Evolutionary conservation across 225 moss, liverwort and hornwort species (phyloP), one percentile per base, ranked within the genome.

Genomic region (Rhytidiadelphus loreus): DNA sequence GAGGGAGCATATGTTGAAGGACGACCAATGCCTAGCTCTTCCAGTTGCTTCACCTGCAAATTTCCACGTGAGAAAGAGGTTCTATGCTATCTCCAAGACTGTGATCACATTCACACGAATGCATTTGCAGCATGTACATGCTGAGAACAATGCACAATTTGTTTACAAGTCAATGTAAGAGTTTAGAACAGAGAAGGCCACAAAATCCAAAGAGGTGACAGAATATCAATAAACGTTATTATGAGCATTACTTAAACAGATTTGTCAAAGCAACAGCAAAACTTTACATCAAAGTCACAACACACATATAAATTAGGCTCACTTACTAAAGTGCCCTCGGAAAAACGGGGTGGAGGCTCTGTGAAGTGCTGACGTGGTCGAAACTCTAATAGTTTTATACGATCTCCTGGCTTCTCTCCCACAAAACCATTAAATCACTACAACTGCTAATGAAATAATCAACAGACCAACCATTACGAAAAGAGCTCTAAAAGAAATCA

Each of bases 1-100:
- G 96, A 97, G 64, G 97, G 95, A 73, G 98, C 98, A 91, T 97
- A 99, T 41, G 98, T 96, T 66, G 98, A 97, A 78, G 98, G 98
- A 86, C 98, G 96, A 80, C 98, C 98, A 87, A 99, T 99, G 70
- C 98, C 98, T 70, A 99, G 89, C 89, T 96, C 98, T 91, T 96
- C 98, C 90, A 99, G 53, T 91, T 89, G 91, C 90, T 96, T 96
- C 75, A 99, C 97, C 97, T 97, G 88, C 90, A 91, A 41, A 88
- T 65, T 77, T 72, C 71, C 77, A 84, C 55, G 69, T 82, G 46
- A 50, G n/a, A 82, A 81, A 86, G 71, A 81, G 35, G 43, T 14
- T 43, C 21, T 56, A 29, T 52, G 52, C n/a, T 71, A 58, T 66
- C 59, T 77, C 59, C 28, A 69, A 88, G n/a, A 58, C 63, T 63